Percentiles rank a stretch among this genome's conserved stretches.
phyloP scores from a whole-genome alignment of 2,329 filamentous ascomycete species.

The Colletotrichum neosansevieriae region DNA sequence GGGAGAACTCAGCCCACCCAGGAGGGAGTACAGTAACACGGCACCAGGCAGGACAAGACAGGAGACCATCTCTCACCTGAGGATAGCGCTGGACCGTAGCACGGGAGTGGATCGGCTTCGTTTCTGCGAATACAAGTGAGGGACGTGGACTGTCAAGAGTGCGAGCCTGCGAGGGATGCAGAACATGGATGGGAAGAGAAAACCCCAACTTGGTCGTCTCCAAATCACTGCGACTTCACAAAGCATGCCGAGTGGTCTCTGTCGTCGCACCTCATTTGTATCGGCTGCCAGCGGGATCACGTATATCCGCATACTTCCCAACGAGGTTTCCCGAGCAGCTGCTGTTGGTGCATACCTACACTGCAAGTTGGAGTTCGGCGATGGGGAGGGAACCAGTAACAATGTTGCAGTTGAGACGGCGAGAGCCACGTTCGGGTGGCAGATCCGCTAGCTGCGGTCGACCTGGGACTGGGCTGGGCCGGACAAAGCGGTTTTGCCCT shows the following conservation, averaged over 20 bases:
- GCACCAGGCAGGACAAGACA: conserved; percentile 15
- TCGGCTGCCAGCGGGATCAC: conserved; percentile 8
- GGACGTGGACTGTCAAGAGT: conserved; percentile 14
- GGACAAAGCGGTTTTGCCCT: conserved; percentile 34
- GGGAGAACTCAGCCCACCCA: conserved; percentile 17
- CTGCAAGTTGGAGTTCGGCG: conserved; percentile 24
- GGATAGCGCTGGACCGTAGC: conserved; percentile 25
- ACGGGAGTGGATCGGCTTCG: conserved; percentile 32
- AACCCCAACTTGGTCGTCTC: neutral
- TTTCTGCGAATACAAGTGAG: conserved; percentile 25
- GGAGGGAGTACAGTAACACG: neutral
- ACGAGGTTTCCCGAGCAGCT: conserved; percentile 14
- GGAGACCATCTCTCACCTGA: conserved; percentile 30
- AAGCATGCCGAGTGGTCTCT: neutral
- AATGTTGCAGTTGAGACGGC: conserved; percentile 39
- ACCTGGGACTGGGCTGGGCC: conserved; percentile 33
- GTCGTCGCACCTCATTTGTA: neutral
- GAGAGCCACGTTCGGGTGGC: conserved; percentile 40
- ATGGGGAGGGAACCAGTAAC: conserved; percentile 27
- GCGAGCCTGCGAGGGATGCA: conserved; percentile 12
- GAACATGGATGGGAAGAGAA: conserved; percentile 6
- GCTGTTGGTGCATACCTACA: neutral
- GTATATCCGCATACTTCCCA: conserved; percentile 7
- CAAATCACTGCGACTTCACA: neutral
- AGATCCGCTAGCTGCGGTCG: conserved; percentile 38